Conservation (phyloP, 257 asterid species). For the Agastache rugosa region DNA sequence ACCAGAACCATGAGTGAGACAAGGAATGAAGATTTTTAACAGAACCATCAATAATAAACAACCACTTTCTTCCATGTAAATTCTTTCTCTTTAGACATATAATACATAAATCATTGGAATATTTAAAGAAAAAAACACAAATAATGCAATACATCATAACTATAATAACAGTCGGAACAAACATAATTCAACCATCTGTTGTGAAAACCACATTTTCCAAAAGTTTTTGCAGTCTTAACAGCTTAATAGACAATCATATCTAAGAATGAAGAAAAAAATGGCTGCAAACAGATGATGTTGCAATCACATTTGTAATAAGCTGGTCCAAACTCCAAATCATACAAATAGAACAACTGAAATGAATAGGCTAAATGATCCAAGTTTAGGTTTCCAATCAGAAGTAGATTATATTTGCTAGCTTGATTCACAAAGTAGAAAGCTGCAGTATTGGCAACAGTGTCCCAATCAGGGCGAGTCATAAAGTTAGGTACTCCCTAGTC, state of each 20-base stretch:
- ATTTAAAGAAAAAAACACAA: conserved; percentile 1
- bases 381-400: conserved; percentile 4
- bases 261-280: conserved; percentile 3
- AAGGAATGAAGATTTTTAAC: neutral
- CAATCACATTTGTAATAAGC: conserved; percentile 7
- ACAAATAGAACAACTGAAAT: neutral
- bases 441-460: neutral
- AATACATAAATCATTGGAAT: neutral
- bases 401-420: neutral
- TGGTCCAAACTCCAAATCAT: neutral
- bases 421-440: conserved; percentile 5
- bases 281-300: conserved; percentile 19
- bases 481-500: neutral
- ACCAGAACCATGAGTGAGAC: conserved; percentile 31
- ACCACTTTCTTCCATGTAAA: neutral
- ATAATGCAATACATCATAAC: conserved; percentile 7
- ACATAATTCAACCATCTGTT: conserved; percentile 6
- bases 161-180: neutral
- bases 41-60: neutral
- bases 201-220: neutral
- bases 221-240: neutral
- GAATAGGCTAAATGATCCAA: neutral
- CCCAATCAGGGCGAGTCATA: too few relatives aligned
- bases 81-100: conserved; percentile 11
- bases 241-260: conserved; percentile 2